Percentiles rank a stretch among this genome's conserved stretches.
Conservation (phyloP, 768 basidiomycete species). For the Boletus subparvulus region DNA sequence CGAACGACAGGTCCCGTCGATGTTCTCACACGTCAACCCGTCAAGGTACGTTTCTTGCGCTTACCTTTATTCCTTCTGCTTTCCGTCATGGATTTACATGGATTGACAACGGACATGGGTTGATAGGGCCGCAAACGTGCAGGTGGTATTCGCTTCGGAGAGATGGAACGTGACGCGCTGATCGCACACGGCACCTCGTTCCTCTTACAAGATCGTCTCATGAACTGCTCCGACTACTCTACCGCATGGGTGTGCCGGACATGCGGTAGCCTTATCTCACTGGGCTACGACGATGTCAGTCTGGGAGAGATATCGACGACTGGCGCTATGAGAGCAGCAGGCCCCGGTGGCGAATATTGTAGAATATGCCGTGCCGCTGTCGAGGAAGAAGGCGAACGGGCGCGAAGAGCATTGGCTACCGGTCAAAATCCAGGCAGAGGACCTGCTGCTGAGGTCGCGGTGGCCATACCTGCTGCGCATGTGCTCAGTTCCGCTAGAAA, state of each 20-base stretch:
- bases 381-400: slow-evolving; percentile 61
- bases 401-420: slow-evolving; percentile 58
- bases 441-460: slow-evolving; percentile 52
- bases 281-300: slow-evolving; percentile 90
- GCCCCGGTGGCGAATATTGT: slow-evolving; percentile 91
- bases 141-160: slow-evolving; percentile 98
- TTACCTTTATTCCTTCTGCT: background rate
- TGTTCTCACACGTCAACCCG: slow-evolving; percentile 92
- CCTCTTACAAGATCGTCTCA: slow-evolving; percentile 95
- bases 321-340: slow-evolving; percentile 54
- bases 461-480: slow-evolving; percentile 67
- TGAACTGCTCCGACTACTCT: slow-evolving; percentile 99
- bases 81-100: background rate
- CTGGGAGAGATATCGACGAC: slow-evolving; percentile 61
- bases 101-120: slow-evolving; percentile 5
- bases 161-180: slow-evolving; percentile 99
- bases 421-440: slow-evolving; percentile 46
- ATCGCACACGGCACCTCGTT: slow-evolving; percentile 99
- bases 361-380: slow-evolving; percentile 81
- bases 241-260: slow-evolving; percentile 98
- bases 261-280: slow-evolving; percentile 92
- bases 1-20: slow-evolving; percentile 98
- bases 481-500: slow-evolving; percentile 57
- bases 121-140: slow-evolving; percentile 91
- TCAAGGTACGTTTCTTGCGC: slow-evolving; percentile 65